phyloP scores from a whole-genome alignment of 208 protist species.

The Crithidia fasciculata region DNA sequence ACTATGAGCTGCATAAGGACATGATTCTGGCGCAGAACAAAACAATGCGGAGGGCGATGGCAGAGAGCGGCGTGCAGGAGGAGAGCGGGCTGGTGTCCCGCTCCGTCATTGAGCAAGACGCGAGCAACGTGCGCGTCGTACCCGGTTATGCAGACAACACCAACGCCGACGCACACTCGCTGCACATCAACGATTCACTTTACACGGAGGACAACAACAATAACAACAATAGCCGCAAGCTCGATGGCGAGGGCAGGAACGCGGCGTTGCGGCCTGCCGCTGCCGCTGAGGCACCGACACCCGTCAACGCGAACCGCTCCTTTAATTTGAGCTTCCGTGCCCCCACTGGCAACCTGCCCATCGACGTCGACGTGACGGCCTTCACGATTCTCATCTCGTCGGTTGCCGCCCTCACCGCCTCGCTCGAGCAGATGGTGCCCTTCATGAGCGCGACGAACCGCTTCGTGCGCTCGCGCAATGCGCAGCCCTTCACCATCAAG shows the following conservation, averaged over 20 bases:
- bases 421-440: conserved; percentile 41
- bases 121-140: conserved; percentile 26
- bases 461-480: conserved; percentile 33
- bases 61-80: neutral
- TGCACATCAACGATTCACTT: neutral
- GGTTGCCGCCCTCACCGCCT: conserved; percentile 34
- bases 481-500: conserved; percentile 15
- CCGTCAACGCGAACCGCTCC: neutral
- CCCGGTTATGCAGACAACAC: conserved; percentile 29
- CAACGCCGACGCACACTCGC: neutral
- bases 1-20: conserved; percentile 44
- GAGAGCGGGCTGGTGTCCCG: conserved; percentile 22
- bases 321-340: conserved; percentile 45
- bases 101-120: conserved; percentile 26
- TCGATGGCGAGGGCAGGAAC: neutral
- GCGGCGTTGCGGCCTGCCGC: neutral
- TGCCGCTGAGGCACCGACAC: neutral
- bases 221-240: neutral
- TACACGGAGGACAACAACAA: neutral
- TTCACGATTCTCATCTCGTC: conserved; percentile 37
- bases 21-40: conserved; percentile 36
- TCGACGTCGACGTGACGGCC: conserved; percentile 46
- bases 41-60: conserved; percentile 22
- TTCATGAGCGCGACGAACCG: conserved; percentile 31
- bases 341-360: conserved; percentile 29